Evolutionary conservation across 345 rosid genomes (phyloP).

Genomic region (Linum tenue): DNA sequence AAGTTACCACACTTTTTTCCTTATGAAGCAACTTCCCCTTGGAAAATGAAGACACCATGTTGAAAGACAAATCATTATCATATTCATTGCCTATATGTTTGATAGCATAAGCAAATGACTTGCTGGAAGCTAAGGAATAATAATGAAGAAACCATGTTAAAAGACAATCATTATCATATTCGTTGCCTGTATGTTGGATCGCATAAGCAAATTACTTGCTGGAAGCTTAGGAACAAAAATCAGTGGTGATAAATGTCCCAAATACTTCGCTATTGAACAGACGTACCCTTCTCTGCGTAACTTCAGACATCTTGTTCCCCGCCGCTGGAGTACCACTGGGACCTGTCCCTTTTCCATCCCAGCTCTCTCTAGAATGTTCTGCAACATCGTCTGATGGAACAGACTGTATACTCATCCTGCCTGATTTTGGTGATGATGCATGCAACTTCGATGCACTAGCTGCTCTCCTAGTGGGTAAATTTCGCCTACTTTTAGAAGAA

Average conservation of each 20-base stretch:
- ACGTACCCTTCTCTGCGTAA: conserved; percentile 77
- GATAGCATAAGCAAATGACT: background rate
- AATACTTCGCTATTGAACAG: background rate
- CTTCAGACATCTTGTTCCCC: conserved; percentile 64
- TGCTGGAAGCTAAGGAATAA: background rate
- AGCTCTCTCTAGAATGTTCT: conserved; percentile 51
- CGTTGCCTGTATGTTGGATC: background rate
- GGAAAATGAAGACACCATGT: background rate
- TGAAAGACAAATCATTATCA: background rate
- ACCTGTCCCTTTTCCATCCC: conserved; percentile 50
- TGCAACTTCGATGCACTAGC: conserved; percentile 58
- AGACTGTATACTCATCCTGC: conserved; percentile 46
- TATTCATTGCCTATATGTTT: background rate
- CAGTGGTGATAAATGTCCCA: background rate
- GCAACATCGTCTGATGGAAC: conserved; percentile 42
- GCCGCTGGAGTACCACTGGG: conserved; percentile 40
- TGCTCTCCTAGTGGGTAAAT: conserved; percentile 53
- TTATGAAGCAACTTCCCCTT: no score
- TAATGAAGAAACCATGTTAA: background rate
- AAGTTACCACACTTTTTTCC: background rate
- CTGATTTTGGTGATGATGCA: conserved; percentile 56
- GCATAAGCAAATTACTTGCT: background rate
- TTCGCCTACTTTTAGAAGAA: conserved; percentile 50
- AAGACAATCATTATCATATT: background rate
- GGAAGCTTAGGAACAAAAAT: background rate